Base-by-base conservation (phyloP, 306 rosid genomes). In the Dryas octopetala region DNA sequence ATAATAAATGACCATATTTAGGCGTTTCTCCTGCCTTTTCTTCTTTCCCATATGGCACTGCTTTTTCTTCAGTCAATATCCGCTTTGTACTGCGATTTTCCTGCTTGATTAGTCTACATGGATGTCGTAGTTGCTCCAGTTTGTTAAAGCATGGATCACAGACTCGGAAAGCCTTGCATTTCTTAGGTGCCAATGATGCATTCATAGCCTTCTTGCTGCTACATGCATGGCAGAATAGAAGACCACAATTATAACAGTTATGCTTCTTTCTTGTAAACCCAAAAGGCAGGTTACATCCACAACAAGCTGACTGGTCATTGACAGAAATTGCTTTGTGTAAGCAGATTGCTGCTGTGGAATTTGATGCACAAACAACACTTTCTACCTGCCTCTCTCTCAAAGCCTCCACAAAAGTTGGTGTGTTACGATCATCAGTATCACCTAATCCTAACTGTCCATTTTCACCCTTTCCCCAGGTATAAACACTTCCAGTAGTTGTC, bases 201-300 rank as follows among this genome's bases (percentile, higher is more conserved):
- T 90, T 85, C 58, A 55, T 51, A 43, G 77, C 84, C 78, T 84
- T 93, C 75, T 80, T 90, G 53, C 84, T 79, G 76, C 96, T 86
- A 61, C 98, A 93, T 40, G 80, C 16, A 55, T 78, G 84, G 78
- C 98, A 93, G 77, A 90, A 93, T 60, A 80, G 79, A 74, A 90
- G 95, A 74, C 98, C 96, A 17, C 98, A 93, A 71, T 87, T 85
- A 72, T 93, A 90, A 81, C 96, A 93, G 82, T 93, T 87, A 62
- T 89, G 98, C 79, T 82, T 90, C 84, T 90, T 93, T 88, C 93
- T 89, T 65, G 89, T 90, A 80, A 93, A 90, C 48, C 95, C 90
- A 23, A 93, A 93, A 9, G 82, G 85, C 70, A 87, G 75, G 86
- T 91, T 89, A 83, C 98, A 93, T 75, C 91, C 90, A 58, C 82